phyloP scores from a whole-genome alignment of 176 grass and related monocot genomes.

The Triticum monococcum region DNA sequence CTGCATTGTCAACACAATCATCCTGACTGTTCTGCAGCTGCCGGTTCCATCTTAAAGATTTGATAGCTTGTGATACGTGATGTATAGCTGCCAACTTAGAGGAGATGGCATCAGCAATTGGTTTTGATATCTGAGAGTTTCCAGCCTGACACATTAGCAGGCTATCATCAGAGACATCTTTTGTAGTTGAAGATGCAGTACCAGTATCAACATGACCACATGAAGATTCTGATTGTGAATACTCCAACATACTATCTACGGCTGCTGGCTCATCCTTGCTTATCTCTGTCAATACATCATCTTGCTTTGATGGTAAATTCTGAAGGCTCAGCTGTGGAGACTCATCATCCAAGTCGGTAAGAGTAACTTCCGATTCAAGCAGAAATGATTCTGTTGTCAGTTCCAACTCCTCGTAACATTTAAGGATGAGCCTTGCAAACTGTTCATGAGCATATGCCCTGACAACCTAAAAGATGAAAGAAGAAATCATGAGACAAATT shows the following conservation, averaged over 20 bases:
- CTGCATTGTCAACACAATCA: conserved; percentile 42
- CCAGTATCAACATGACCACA: conserved; percentile 14
- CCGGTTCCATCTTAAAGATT: conserved; percentile 95
- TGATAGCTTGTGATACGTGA: conserved; percentile 93
- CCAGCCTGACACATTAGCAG: conserved; percentile 67
- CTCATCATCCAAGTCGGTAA: conserved; percentile 86
- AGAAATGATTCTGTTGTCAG: conserved; percentile 76
- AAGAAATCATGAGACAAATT: conserved; percentile 12
- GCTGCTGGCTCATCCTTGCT: conserved; percentile 21
- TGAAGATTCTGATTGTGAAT: conserved; percentile 31
- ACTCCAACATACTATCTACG: conserved; percentile 37
- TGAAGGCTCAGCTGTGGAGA: conserved; percentile 70
- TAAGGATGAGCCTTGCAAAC: conserved; percentile 94
- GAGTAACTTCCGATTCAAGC: conserved; percentile 86
- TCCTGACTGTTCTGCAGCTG: conserved; percentile 72
- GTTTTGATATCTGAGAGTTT: conserved; percentile 44
- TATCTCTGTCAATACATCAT: conserved; percentile 35
- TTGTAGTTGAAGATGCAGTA: conserved; percentile 41
- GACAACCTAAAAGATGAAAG: conserved; percentile 59
- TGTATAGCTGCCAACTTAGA: conserved; percentile 98
- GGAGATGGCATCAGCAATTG: conserved; percentile 81
- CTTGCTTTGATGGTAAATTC: conserved; percentile 51
- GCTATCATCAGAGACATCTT: conserved; percentile 39
- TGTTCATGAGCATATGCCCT: conserved; percentile 94
- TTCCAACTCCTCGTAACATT: conserved; percentile 93